Evolutionary conservation across 2,329 filamentous ascomycete species (phyloP).

Genomic region (Microcyclospora tardicrescens): DNA sequence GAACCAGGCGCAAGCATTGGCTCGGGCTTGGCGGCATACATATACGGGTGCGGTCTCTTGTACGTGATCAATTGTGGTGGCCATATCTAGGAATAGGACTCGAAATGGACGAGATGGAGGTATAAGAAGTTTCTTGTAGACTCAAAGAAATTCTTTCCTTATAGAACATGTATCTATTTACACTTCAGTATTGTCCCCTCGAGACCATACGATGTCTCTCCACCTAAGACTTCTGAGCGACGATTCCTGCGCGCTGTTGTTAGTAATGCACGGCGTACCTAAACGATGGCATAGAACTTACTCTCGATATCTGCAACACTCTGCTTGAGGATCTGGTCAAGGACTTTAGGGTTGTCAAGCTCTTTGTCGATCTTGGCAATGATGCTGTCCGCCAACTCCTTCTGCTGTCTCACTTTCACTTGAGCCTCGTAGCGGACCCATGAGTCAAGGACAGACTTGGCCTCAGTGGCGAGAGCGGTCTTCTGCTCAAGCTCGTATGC

Average conservation of each 20-base stretch:
- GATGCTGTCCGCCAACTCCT: constrained; percentile 80
- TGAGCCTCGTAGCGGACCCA: constrained; percentile 98
- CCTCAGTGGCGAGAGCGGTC: constrained; percentile 82
- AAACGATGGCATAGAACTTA: constrained; percentile 36
- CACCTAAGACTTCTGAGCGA: constrained; percentile 8
- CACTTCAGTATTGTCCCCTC: too few relatives aligned
- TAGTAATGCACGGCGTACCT: background rate
- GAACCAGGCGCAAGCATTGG: too few relatives aligned
- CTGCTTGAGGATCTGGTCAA: constrained; percentile 97
- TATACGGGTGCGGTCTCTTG: too few relatives aligned
- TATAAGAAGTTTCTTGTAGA: too few relatives aligned
- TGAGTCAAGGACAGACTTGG: constrained; percentile 89
- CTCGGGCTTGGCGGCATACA: too few relatives aligned
- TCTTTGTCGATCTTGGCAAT: constrained; percentile 99
- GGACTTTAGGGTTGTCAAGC: constrained; percentile 90
- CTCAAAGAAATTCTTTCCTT: too few relatives aligned
- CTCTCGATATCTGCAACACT: constrained; percentile 93
- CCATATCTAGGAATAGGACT: too few relatives aligned
- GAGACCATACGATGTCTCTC: too few relatives aligned
- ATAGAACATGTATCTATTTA: too few relatives aligned
- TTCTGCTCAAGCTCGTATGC: constrained; percentile 95
- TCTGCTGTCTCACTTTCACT: constrained; percentile 98
- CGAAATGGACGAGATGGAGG: too few relatives aligned
- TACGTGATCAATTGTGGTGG: too few relatives aligned
- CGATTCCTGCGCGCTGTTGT: constrained; percentile 2